These are phyloP conservation scores for Paulownia fortunei DNA, from an alignment of 257 asterid species.

Conservation along the genomic window DNA sequence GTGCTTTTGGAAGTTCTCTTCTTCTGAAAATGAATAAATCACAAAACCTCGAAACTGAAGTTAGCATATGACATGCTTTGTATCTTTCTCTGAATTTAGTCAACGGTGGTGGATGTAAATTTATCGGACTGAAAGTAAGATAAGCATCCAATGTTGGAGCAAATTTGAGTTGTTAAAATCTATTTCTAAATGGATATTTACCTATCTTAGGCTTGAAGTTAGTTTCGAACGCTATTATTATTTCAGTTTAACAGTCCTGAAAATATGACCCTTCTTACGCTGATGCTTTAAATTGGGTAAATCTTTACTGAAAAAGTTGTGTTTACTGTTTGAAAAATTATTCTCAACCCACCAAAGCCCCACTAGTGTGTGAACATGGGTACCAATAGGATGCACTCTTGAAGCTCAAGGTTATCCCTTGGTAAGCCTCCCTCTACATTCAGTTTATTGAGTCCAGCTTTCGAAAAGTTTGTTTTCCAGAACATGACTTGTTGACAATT, in stretches of 20 bases:
- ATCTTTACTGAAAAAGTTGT: no score
- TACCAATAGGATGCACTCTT: no score
- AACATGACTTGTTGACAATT: no score
- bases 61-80: neutral
- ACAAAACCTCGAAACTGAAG: neutral
- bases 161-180: neutral
- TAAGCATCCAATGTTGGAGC: neutral
- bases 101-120: neutral
- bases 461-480: no score
- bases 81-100: neutral
- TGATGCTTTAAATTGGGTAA: neutral
- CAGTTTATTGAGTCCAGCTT: no score
- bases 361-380: no score
- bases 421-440: no score
- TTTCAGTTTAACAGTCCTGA: neutral
- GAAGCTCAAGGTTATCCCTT: no score
- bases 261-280: neutral
- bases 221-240: neutral
- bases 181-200: neutral
- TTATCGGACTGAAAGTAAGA: neutral
- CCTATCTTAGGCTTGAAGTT: neutral
- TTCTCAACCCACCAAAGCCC: no score
- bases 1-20: constrained; percentile 19
- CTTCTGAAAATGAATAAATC: neutral
- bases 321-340: no score